A percentile compares a stretch with the other conserved stretches of the same genome.
Conservation (phyloP, 495 filamentous ascomycete genomes). For the Neurospora cerealis region DNA sequence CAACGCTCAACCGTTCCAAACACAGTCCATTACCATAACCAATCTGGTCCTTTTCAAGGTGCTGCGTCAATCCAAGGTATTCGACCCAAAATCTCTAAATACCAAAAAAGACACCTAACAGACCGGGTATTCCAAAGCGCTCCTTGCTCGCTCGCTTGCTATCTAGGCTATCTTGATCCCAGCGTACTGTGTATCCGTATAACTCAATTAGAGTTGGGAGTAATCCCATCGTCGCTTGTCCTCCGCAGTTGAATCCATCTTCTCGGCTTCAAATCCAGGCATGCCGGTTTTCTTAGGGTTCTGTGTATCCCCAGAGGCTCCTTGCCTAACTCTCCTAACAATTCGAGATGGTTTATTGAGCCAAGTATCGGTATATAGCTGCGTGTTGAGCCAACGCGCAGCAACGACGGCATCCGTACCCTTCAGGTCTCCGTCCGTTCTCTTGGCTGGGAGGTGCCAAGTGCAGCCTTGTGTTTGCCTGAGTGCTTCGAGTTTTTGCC, state of each 20-base stretch:
- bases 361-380: neutral
- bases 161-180: neutral
- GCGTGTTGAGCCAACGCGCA: constrained; percentile 2
- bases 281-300: neutral
- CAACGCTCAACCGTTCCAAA: neutral
- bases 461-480: constrained; percentile 7
- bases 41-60: neutral
- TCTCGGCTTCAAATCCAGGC: neutral
- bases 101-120: neutral
- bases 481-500: constrained; percentile 11
- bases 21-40: neutral
- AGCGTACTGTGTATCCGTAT: neutral
- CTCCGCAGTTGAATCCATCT: neutral
- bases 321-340: neutral
- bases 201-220: neutral
- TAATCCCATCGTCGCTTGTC: neutral
- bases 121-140: neutral
- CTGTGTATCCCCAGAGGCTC: neutral
- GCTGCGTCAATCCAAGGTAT: neutral
- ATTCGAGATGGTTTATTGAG: neutral
- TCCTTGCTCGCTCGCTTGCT: neutral
- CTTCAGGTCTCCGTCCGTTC: neutral
- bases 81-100: neutral
- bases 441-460: constrained; percentile 15
- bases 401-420: constrained; percentile 5